Evolutionary conservation across 768 basidiomycete species (phyloP), one percentile per base, ranked within the genome.

Genomic region (Boletellus ananiceps): DNA sequence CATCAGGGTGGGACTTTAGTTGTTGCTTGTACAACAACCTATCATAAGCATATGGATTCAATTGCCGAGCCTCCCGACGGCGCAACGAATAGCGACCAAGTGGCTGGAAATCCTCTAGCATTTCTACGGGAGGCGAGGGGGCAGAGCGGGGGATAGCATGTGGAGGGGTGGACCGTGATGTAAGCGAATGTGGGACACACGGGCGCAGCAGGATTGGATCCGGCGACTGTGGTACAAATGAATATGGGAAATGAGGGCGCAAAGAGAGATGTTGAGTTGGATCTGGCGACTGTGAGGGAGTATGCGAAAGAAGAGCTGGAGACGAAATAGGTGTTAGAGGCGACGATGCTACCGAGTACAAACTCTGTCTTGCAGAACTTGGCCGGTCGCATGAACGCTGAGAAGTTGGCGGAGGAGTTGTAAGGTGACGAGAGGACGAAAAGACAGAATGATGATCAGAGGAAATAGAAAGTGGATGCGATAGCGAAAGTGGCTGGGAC

Each of bases 41-140:
- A 50, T 88, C 86, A 31, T 74, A 74, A 11, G 71, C 73, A 56
- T 83, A 89, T 1, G 87, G 87, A 12, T 78, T 74, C 14, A 81
- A 51, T 58, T 89, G 87, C 16, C 74, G 70, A 33, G 74, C 63
- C 29, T 75, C 68, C 18, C 87, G 78, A 40, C 60, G 57, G 32
- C 86, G 81, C 33, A 88, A 68, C 1, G 78, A 67, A 60, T 86
- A 85, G 29, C 82, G 71, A 23, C 57, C 47, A 25, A 55, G 40
- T 14, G 51, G 57, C 3, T 50, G 52, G 23, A 51, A 46, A 49
- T 58, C 61, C n/a, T 49, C 54, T 8, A 60, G 51, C 12, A 62
- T 50, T 38, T 32, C 46, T 7, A 51, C 35, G 0, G 42, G 48
- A 18, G 50, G 39, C 23, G 50, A 54, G 35, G 7, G 49, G 32